Evolutionary conservation across 257 asterid species (phyloP).

Genomic region (Avicennia marina): DNA sequence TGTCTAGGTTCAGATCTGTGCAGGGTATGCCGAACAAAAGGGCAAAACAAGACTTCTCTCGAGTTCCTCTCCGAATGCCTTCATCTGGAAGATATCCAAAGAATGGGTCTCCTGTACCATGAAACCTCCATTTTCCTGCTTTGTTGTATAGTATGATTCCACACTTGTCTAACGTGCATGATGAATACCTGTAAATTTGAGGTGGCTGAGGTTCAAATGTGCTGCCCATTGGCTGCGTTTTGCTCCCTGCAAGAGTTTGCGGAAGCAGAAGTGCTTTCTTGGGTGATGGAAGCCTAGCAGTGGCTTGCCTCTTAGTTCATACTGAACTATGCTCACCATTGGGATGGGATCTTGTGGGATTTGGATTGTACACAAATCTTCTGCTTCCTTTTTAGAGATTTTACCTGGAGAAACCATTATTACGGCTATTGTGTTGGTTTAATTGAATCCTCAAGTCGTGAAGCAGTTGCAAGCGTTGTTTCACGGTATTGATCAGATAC

Average conservation of each 20-base stretch:
- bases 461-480: neutral
- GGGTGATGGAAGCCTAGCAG: conserved; percentile 12
- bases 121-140: conserved; percentile 22
- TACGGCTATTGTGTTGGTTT: neutral
- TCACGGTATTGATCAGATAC: neutral
- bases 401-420: neutral
- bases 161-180: conserved; percentile 11
- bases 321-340: too few species aligned
- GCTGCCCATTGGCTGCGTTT: conserved; percentile 4
- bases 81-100: conserved; percentile 53
- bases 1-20: conserved; percentile 46
- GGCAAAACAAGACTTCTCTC: conserved; percentile 54
- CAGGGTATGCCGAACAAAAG: conserved; percentile 69
- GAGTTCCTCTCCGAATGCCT: conserved; percentile 54
- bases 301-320: too few species aligned
- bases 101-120: conserved; percentile 56
- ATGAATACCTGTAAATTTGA: conserved; percentile 10
- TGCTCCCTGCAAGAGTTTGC: conserved; percentile 3
- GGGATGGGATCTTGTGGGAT: too few species aligned
- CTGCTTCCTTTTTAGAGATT: neutral
- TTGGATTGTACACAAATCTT: neutral
- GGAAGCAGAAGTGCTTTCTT: conserved; percentile 6
- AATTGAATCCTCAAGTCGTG: neutral
- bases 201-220: conserved; percentile 10
- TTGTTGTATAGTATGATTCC: conserved; percentile 28